These are phyloP conservation scores for Sordariomycetes sp. DNA, from an alignment of 2,329 filamentous ascomycete genomes.

Conservation along the genomic window DNA sequence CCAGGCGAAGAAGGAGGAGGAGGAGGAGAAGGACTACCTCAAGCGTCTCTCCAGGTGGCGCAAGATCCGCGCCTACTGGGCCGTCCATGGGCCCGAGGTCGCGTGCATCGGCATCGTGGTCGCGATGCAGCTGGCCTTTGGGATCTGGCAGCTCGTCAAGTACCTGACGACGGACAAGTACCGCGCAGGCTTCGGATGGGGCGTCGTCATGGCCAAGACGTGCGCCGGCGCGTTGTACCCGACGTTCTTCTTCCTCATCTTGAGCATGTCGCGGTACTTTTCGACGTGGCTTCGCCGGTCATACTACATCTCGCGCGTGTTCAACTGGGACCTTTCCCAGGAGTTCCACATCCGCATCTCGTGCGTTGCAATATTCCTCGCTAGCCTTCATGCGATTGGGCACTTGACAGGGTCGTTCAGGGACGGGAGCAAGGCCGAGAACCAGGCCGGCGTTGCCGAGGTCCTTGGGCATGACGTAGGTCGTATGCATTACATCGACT, in stretches of 20 bases:
- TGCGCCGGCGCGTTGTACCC: conserved; percentile 44
- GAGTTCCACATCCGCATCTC: conserved; percentile 46
- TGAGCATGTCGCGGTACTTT: conserved; percentile 47
- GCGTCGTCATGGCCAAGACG: conserved; percentile 42
- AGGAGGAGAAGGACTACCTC: conserved; percentile 34
- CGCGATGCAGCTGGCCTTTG: conserved; percentile 35
- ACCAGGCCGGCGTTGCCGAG: conserved; percentile 30
- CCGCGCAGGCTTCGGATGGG: conserved; percentile 42
- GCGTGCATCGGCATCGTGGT: conserved; percentile 37
- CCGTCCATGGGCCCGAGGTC: conserved; percentile 41
- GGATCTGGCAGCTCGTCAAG: conserved; percentile 43
- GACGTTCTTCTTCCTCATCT: conserved; percentile 45
- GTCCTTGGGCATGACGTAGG: conserved; percentile 31
- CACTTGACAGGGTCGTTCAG: conserved; percentile 42
- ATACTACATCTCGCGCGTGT: conserved; percentile 38
- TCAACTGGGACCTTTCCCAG: conserved; percentile 47
- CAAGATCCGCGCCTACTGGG: conserved; percentile 39
- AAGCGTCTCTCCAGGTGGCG: conserved; percentile 32
- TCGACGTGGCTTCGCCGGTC: conserved; percentile 40
- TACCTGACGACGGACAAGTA: conserved; percentile 33
- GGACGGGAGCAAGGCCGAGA: conserved; percentile 31
- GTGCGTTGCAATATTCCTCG: conserved; percentile 35
- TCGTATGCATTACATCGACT: conserved; percentile 31
- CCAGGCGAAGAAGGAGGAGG: conserved; percentile 32
- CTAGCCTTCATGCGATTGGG: conserved; percentile 41